Conservation (phyloP, 345 rosid genomes). For the Pugionium cornutum region DNA sequence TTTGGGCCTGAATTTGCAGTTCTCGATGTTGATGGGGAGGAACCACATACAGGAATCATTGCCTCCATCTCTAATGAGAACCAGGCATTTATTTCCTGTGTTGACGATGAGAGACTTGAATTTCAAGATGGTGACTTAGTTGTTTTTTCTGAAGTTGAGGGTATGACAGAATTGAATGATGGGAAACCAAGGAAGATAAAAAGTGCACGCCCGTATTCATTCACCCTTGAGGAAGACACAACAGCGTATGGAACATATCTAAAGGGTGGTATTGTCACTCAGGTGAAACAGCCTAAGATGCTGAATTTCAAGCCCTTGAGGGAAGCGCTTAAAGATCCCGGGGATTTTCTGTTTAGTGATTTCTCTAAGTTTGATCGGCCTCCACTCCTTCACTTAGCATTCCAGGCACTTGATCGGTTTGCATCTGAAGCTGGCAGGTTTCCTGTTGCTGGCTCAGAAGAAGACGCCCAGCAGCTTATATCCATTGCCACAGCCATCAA, state of each 20-base stretch:
- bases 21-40: conserved; percentile 92
- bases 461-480: conserved; percentile 81
- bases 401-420: conserved; percentile 91
- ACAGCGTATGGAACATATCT: conserved; percentile 58
- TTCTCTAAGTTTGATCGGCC: conserved; percentile 93
- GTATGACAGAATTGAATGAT: conserved; percentile 93
- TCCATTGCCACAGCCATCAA: conserved; percentile 61
- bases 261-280: conserved; percentile 97
- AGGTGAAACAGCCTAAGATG: conserved; percentile 84
- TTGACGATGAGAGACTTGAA: conserved; percentile 96
- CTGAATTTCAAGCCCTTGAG: conserved; percentile 84
- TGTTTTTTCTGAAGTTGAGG: conserved; percentile 92
- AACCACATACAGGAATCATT: conserved; percentile 91
- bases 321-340: conserved; percentile 89
- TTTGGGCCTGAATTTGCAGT: conserved; percentile 94
- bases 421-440: conserved; percentile 63
- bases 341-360: conserved; percentile 93
- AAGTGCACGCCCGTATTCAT: conserved; percentile 83
- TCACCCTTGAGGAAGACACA: conserved; percentile 88
- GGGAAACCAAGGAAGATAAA: conserved; percentile 91
- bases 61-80: conserved; percentile 92
- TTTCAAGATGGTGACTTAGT: conserved; percentile 96
- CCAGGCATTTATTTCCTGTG: conserved; percentile 83
- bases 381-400: conserved; percentile 87
- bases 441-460: conserved; percentile 90